phyloP scores from a whole-genome alignment of 208 protist genomes.

The Acanthamoeba royreba region DNA sequence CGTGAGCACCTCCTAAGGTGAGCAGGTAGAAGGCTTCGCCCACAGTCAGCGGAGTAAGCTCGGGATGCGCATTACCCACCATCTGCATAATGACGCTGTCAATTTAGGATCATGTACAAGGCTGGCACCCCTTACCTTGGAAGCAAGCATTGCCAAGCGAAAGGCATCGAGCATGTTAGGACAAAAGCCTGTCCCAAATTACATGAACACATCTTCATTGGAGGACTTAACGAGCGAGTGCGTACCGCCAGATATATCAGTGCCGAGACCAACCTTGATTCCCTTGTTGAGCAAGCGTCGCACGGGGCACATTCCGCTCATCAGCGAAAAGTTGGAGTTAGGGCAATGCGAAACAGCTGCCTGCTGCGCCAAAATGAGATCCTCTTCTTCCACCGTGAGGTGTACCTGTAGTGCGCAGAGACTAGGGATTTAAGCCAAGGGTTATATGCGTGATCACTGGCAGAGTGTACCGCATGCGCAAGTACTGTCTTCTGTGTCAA shows the following conservation, averaged over 20 bases:
- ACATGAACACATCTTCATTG: background rate
- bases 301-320: constrained; percentile 51
- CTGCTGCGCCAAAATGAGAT: background rate
- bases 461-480: constrained; percentile 50
- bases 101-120: background rate
- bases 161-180: constrained; percentile 61
- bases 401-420: background rate
- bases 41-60: constrained; percentile 18
- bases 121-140: constrained; percentile 2
- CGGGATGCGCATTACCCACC: background rate
- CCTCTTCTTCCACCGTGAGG: constrained; percentile 62
- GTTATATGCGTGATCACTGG: background rate
- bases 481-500: constrained; percentile 68
- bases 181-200: background rate
- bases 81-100: background rate
- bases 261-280: constrained; percentile 74
- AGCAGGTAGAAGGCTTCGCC: constrained; percentile 67
- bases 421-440: background rate
- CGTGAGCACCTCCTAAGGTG: constrained; percentile 66
- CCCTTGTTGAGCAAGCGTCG: constrained; percentile 18
- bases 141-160: constrained; percentile 50
- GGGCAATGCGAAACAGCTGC: constrained; percentile 67
- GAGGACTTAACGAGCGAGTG: background rate
- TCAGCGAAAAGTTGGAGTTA: constrained; percentile 65
- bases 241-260: constrained; percentile 64